Evolutionary conservation across 371 early-diverging fungal genomes (phyloP), one percentile per base, ranked within the genome.

Genomic region (Funneliformis caledonium): DNA sequence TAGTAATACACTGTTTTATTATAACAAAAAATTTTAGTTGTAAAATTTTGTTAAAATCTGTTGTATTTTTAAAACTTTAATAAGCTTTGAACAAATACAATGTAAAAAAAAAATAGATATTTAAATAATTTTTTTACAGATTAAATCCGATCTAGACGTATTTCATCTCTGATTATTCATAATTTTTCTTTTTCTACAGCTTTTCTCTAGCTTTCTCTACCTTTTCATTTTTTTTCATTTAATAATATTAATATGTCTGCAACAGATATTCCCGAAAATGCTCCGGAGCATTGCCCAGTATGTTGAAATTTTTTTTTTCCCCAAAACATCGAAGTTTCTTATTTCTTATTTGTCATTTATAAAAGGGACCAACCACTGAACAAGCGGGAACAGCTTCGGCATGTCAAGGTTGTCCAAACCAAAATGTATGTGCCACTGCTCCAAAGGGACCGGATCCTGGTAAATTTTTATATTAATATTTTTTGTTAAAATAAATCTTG

Each of bases 321-420:
- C 26, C 22, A 4, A 12, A 33, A 45, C 6, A 22, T 50, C 76
- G 60, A 19, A 37, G 60, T 8, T 22, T 26, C 7, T 10, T 50
- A 19, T 48, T 69, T 52, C 43, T 72, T 56, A 45, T 22, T 26
- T 33, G 26, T 48, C 19, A 64, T 69, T 52, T 61, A 14, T 48
- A 9, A 45, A 82, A 92, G 91, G 97, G 98, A 1, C 91, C 96
- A 4, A 94, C 93, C 72, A 96, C 95, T 82, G 94, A 95, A 81
- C 81, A 89, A 74, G 99, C 99, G 12, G 99, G 99, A 37, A 94
- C 94, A 83, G 93, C 94, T 26, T 91, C 91, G 47, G 95, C 97
- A 6, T 99, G 99, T 86, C 96, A 89, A 56, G 99, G 99, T 9
- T 99, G 99, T 85, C 99, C 99, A 4, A 99, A 98, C 86, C 98